phyloP scores from a whole-genome alignment of 176 grass and related monocot genomes.

The Dendrocalamus sinicus region DNA sequence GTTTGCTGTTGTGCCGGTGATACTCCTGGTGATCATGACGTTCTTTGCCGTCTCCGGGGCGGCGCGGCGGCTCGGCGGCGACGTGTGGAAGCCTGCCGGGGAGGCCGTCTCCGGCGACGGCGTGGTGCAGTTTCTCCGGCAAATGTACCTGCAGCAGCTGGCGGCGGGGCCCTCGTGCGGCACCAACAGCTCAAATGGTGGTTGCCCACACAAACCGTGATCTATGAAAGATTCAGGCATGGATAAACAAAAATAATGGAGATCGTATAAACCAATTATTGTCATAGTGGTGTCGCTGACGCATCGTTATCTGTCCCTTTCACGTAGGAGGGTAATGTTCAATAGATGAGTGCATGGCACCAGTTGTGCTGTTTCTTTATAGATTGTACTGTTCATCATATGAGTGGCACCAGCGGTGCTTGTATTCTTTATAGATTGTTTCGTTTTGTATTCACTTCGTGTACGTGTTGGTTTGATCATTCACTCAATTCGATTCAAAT shows the following conservation, averaged over 20 bases:
- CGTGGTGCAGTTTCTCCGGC: background rate
- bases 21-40: background rate
- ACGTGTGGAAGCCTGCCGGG: background rate
- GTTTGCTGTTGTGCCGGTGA: background rate
- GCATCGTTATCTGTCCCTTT: background rate
- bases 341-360: background rate
- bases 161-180: slow-evolving; percentile 42
- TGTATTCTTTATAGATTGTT: background rate
- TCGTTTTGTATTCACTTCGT: background rate
- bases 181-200: slow-evolving; percentile 45
- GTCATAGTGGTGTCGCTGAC: background rate
- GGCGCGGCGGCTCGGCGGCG: background rate
- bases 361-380: background rate
- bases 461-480: background rate
- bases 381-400: background rate
- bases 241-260: background rate
- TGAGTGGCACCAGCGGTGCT: background rate
- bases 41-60: background rate
- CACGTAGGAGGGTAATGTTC: slow-evolving; percentile 14
- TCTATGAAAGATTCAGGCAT: slow-evolving; percentile 15
- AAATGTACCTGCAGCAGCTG: slow-evolving; percentile 44
- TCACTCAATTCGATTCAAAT: no score
- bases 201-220: slow-evolving; percentile 26
- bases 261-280: background rate
- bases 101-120: background rate